Conservation (phyloP, 2,329 filamentous ascomycete species). For the Dissoconium aciculare region DNA sequence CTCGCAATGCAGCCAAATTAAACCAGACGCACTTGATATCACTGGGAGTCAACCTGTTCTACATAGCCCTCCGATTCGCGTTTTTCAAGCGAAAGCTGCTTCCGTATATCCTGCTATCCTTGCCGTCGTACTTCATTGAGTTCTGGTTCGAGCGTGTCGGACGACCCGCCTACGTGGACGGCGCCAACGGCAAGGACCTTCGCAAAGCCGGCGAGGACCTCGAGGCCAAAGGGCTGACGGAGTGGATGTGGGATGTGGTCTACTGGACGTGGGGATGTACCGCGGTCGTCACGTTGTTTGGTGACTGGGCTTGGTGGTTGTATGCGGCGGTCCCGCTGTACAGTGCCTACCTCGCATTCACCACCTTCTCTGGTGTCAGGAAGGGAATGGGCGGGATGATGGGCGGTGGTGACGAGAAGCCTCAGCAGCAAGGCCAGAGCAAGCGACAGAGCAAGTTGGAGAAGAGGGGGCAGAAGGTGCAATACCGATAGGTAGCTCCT, state of each 20-base stretch:
- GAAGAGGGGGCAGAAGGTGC: slow-evolving; percentile 35
- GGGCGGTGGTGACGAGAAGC: slow-evolving; percentile 23
- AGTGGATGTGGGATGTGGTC: slow-evolving; percentile 94
- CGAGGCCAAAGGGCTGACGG: slow-evolving; percentile 71
- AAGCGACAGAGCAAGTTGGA: slow-evolving; percentile 39
- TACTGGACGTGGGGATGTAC: slow-evolving; percentile 85
- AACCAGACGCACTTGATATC: slow-evolving; percentile 71
- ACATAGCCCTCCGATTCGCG: slow-evolving; percentile 54
- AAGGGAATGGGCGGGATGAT: slow-evolving; percentile 29
- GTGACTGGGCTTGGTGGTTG: slow-evolving; percentile 63
- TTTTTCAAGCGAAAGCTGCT: slow-evolving; percentile 41
- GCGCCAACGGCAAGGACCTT: slow-evolving; percentile 45
- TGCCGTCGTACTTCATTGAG: slow-evolving; percentile 64
- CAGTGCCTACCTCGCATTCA: slow-evolving; percentile 30
- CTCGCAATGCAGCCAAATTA: slow-evolving; percentile 50
- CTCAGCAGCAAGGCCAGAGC: slow-evolving; percentile 25
- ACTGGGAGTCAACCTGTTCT: slow-evolving; percentile 54
- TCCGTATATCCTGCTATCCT: slow-evolving; percentile 56
- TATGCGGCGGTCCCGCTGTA: slow-evolving; percentile 38
- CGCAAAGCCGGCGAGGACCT: slow-evolving; percentile 75
- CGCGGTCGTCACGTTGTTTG: slow-evolving; percentile 57
- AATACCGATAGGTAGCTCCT: too few relatives aligned
- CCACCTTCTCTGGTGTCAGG: slow-evolving; percentile 32
- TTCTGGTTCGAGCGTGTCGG: slow-evolving; percentile 73
- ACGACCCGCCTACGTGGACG: slow-evolving; percentile 55